A percentile compares a stretch with the other conserved stretches of the same genome.
phyloP scores from a whole-genome alignment of 139 green algal species.

The Chlorella vulgaris region DNA sequence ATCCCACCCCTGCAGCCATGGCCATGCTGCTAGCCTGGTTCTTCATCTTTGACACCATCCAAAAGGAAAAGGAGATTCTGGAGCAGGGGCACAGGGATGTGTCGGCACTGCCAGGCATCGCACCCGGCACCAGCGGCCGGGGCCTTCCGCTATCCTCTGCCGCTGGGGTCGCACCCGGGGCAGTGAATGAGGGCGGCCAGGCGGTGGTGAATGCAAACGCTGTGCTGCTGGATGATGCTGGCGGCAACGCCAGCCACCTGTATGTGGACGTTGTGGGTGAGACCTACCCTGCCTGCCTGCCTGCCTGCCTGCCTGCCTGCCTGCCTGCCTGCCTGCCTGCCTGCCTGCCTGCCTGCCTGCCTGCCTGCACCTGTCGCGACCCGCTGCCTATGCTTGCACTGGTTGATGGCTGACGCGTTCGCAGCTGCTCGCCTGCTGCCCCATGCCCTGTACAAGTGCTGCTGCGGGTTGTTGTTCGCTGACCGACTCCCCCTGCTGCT shows the following conservation, averaged over 20 bases:
- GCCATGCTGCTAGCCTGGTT: slow-evolving; percentile 51
- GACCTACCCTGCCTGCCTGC: background rate
- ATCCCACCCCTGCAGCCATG: slow-evolving; percentile 1
- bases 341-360: no score
- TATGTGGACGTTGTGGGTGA: slow-evolving; percentile 32
- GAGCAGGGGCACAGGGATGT: slow-evolving; percentile 16
- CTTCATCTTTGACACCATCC: slow-evolving; percentile 49
- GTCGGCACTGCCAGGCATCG: background rate
- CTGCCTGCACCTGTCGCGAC: no score
- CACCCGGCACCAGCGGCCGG: background rate
- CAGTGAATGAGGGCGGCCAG: background rate
- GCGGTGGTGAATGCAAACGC: background rate
- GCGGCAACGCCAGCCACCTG: slow-evolving; percentile 1
- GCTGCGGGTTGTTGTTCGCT: no score
- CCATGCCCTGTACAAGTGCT: no score
- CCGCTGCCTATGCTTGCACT: no score
- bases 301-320: no score
- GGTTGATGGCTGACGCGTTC: no score
- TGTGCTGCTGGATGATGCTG: slow-evolving; percentile 31
- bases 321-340: no score
- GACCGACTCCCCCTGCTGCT: no score
- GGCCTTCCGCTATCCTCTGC: slow-evolving; percentile 15
- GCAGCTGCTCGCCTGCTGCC: no score
- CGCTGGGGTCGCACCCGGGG: no score
- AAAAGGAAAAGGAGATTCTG: slow-evolving; percentile 36